phyloP scores from a whole-genome alignment of 495 filamentous ascomycete species.

The Penicillium pancosmium region DNA sequence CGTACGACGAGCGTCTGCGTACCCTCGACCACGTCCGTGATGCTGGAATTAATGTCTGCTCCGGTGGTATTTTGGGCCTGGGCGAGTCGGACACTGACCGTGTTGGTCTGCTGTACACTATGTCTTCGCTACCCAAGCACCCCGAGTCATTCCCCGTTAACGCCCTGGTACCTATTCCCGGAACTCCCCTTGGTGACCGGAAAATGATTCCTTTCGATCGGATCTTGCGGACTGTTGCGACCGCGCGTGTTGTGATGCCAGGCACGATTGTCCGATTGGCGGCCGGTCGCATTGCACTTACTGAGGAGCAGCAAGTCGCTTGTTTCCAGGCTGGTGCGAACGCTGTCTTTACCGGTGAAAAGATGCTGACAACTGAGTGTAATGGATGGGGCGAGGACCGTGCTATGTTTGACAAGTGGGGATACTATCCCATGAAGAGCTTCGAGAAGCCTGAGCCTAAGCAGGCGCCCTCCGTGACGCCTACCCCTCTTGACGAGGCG shows the following conservation, averaged over 20 bases:
- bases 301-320: slow-evolving; percentile 79
- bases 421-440: slow-evolving; percentile 69
- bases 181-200: slow-evolving; percentile 75
- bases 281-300: slow-evolving; percentile 74
- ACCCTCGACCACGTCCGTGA: slow-evolving; percentile 76
- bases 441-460: slow-evolving; percentile 37
- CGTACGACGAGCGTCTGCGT: slow-evolving; percentile 78
- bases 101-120: slow-evolving; percentile 76
- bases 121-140: slow-evolving; percentile 72
- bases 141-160: slow-evolving; percentile 88
- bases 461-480: slow-evolving; percentile 12
- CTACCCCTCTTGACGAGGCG: slow-evolving; percentile 9
- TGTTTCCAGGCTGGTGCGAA: slow-evolving; percentile 88
- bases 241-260: slow-evolving; percentile 77
- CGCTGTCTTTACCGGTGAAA: slow-evolving; percentile 87
- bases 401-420: slow-evolving; percentile 77
- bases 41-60: slow-evolving; percentile 84
- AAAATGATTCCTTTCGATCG: slow-evolving; percentile 71
- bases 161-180: slow-evolving; percentile 81
- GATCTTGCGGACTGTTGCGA: slow-evolving; percentile 74
- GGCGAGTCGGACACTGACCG: slow-evolving; percentile 77
- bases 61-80: slow-evolving; percentile 78
- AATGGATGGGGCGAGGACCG: slow-evolving; percentile 87
- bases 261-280: slow-evolving; percentile 80
- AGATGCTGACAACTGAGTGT: slow-evolving; percentile 88